Percentiles rank a stretch among this genome's conserved stretches.
phyloP scores from a whole-genome alignment of 352 stramenopile genomes.

The Globisporangium paroecandrum region DNA sequence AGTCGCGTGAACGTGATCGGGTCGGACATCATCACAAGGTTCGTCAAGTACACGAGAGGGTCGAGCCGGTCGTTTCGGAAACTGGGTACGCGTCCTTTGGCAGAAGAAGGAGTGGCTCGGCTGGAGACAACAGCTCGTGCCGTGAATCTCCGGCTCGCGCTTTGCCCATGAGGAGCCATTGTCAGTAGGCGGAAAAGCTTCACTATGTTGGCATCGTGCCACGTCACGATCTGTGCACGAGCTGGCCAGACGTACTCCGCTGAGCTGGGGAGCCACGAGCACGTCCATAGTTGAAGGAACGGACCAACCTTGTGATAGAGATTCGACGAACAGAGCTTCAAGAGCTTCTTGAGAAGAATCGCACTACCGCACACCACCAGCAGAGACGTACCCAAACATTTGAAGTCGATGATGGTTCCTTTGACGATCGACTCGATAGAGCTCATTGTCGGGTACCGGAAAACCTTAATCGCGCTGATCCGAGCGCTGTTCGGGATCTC shows the following conservation, averaged over 20 bases:
- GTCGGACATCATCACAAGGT: slow-evolving; percentile 8
- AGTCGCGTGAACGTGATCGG: slow-evolving; percentile 2
- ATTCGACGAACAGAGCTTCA: not conserved
- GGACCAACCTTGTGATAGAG: not conserved
- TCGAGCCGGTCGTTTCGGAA: not conserved
- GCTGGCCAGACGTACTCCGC: slow-evolving; percentile 1
- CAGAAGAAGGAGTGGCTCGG: not conserved
- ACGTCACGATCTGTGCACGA: not conserved
- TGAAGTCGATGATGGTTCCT: not conserved
- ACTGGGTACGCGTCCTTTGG: not conserved
- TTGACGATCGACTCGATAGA: not conserved
- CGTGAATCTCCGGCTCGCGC: not conserved
- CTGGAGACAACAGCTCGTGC: not conserved
- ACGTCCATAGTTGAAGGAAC: not conserved
- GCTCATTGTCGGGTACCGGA: not conserved
- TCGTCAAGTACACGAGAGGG: slow-evolving; percentile 2
- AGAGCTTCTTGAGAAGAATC: not conserved
- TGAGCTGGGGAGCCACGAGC: not conserved
- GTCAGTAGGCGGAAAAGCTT: not conserved
- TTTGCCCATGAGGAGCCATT: not conserved
- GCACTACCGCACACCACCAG: not conserved
- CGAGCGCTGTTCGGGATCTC: slow-evolving; percentile 1
- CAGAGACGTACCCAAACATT: not conserved
- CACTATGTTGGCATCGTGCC: not conserved
- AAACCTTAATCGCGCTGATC: not conserved